phyloP scores from a whole-genome alignment of 305 asterid species.

The Caryopteris hybrid region DNA sequence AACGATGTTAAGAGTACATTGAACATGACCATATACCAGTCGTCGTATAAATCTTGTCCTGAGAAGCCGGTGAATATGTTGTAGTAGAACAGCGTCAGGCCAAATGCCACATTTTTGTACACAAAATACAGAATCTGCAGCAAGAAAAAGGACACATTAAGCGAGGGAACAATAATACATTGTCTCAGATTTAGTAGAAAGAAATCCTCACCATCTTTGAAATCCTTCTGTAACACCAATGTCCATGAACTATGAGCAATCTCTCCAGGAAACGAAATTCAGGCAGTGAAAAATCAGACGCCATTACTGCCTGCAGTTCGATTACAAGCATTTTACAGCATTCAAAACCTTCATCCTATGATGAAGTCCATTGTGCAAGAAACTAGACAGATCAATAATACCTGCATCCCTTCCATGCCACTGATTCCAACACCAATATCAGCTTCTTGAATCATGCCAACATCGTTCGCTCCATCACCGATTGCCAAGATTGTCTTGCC shows the following conservation, averaged over 20 bases:
- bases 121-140: constrained; percentile 53
- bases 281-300: constrained; percentile 80
- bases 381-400: neutral
- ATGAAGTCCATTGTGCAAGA: too few species aligned
- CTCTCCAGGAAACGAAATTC: constrained; percentile 80
- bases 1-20: constrained; percentile 51
- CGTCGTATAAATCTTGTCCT: constrained; percentile 47
- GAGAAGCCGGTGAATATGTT: constrained; percentile 44
- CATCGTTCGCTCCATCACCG: constrained; percentile 96
- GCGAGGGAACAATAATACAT: too few species aligned
- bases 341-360: too few species aligned
- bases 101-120: constrained; percentile 50
- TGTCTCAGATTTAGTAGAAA: too few species aligned
- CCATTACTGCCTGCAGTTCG: constrained; percentile 71
- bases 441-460: constrained; percentile 96
- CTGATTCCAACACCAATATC: constrained; percentile 88
- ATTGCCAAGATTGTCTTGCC: constrained; percentile 75
- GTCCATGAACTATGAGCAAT: constrained; percentile 76
- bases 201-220: constrained; percentile 51
- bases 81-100: constrained; percentile 55
- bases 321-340: too few species aligned
- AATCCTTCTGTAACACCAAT: constrained; percentile 87
- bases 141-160: neutral
- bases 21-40: constrained; percentile 61
- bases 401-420: constrained; percentile 98